Base-by-base conservation (phyloP, 805 yeast species). In the Kazachstania psychrophila region DNA sequence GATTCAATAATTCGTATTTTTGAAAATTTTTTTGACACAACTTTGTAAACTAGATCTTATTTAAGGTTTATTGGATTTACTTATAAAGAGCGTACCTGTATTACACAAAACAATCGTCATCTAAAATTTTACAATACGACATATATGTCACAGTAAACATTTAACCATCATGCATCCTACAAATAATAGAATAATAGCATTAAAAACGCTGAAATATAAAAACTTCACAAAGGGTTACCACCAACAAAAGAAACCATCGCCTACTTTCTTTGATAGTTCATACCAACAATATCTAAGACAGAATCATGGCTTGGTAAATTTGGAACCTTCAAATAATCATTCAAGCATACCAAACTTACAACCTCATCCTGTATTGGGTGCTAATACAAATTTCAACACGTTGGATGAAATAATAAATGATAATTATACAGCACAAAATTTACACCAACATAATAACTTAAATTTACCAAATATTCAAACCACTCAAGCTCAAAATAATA, bases 151-250 rank as follows among this genome's bases (percentile, higher is more conserved):
- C n/a, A n/a, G n/a, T n/a, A n/a, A n/a, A n/a, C n/a, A n/a, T n/a
- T n/a, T n/a, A n/a, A n/a, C n/a, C n/a, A n/a, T n/a, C n/a, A 27
- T 22, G 33, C 39, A 24, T 26, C 34, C 36, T 17, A 27, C 38
- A 23, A 26, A 27, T 26, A 36, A 36, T 27, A 31, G 23, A 22
- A 47, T 43, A 17, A 64, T 65, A 65, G 66, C 64, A 10, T 65
- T 66, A 55, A 64, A 58, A 51, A 60, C 64, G 34, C 58, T 65
- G 50, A 64, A 62, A 45, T 54, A 54, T 43, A 63, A 64, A 44
- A 54, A 54, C 23, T 53, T 26, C 8, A 11, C 65, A 18, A 62
- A 64, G 47, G 51, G 64, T 29, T 60, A 58, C 40, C 63, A 57
- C 32, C 33, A 31, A 30, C 58, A 58, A 36, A 41, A 60, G 25